Evolutionary conservation across 208 protist genomes (phyloP).

Genomic region (Strigomonas galati): DNA sequence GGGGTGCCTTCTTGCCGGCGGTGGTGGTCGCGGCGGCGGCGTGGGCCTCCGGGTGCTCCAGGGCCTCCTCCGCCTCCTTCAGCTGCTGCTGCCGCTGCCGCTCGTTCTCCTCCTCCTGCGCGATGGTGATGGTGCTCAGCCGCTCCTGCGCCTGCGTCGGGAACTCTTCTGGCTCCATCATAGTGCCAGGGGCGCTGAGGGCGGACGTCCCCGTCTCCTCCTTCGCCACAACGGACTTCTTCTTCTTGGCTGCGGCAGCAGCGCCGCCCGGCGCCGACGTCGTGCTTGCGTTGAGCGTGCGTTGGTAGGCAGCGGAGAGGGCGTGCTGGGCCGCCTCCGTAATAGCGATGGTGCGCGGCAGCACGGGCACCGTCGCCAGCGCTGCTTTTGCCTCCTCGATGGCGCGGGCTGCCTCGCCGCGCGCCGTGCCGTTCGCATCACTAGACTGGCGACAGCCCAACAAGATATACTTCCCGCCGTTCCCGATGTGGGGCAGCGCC

Average conservation of each 20-base stretch:
- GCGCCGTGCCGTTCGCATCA: too few relatives aligned
- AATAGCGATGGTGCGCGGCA: neutral
- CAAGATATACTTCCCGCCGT: neutral
- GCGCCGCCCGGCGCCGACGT: neutral
- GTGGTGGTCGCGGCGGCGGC: neutral
- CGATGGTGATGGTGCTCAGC: slow-evolving; percentile 2
- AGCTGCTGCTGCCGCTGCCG: neutral
- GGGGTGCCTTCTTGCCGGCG: neutral
- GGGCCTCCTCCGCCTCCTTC: slow-evolving; percentile 4
- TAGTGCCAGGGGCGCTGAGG: neutral
- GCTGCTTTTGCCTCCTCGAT: neutral
- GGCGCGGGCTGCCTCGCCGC: neutral
- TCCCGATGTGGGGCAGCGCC: neutral
- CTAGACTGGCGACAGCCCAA: neutral
- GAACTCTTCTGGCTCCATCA: slow-evolving; percentile 4
- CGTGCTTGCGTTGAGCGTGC: neutral
- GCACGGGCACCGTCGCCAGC: neutral
- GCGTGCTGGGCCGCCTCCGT: neutral
- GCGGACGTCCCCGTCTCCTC: neutral
- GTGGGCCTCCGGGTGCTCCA: neutral
- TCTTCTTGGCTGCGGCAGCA: slow-evolving; percentile 2
- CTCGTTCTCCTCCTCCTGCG: slow-evolving; percentile 1
- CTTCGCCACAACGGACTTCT: slow-evolving; percentile 10
- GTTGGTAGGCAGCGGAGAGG: neutral
- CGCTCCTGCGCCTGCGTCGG: slow-evolving; percentile 1